Conservation (phyloP, 2,329 filamentous ascomycete genomes). For the Aspergillus phoenicis region DNA sequence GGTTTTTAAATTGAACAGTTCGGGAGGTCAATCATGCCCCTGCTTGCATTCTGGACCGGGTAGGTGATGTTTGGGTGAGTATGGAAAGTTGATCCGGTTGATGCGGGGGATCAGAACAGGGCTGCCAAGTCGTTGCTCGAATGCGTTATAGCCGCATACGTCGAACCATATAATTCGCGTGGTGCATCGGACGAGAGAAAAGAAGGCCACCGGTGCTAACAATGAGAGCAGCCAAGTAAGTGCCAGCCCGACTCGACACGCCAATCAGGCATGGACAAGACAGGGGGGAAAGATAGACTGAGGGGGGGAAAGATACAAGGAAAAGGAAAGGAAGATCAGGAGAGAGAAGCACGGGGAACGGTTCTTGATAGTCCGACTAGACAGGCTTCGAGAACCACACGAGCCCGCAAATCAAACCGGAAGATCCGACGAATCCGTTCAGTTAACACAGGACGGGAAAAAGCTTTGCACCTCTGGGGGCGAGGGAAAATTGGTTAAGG, state of each 20-base stretch:
- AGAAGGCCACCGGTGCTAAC: not conserved
- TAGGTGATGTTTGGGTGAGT: not conserved
- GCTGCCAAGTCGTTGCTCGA: not conserved
- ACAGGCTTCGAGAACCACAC: not conserved
- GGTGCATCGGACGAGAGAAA: not conserved
- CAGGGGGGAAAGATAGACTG: not conserved
- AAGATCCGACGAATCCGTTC: not conserved
- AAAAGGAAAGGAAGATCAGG: not conserved
- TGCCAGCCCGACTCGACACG: not conserved
- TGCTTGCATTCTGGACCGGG: conserved; percentile 22
- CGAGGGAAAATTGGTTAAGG: not conserved
- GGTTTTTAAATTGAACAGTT: not conserved
- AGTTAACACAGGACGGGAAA: not conserved
- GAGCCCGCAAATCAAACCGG: not conserved
- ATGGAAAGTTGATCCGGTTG: not conserved
- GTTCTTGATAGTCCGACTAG: conserved; percentile 2
- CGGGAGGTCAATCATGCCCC: conserved; percentile 13
- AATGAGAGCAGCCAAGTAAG: not conserved
- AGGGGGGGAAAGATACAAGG: not conserved
- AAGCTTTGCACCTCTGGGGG: not conserved
- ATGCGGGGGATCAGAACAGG: not conserved
- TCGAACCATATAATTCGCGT: not conserved
- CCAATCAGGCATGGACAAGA: conserved; percentile 1
- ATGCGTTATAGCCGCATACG: conserved; percentile 1
- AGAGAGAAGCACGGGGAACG: conserved; percentile 1